phyloP scores from a whole-genome alignment of 2,329 filamentous ascomycete species.

The Gnomoniopsis smithogilvyi region DNA sequence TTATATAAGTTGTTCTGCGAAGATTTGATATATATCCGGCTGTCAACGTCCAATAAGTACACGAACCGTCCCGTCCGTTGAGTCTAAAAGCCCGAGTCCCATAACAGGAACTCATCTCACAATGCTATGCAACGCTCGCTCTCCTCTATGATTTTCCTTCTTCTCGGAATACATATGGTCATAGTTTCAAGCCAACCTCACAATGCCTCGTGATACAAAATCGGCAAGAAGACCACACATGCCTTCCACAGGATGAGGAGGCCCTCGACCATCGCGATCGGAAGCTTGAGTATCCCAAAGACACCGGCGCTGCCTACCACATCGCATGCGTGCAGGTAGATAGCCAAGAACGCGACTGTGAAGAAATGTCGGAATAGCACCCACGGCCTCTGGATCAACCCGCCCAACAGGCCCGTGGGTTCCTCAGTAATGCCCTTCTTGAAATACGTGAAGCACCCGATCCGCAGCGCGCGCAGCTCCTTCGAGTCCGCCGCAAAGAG shows the following conservation, averaged over 20 bases:
- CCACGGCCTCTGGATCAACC: slow-evolving; percentile 72
- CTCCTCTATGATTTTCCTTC: neutral
- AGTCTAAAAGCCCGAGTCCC: neutral
- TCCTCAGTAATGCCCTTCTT: slow-evolving; percentile 70
- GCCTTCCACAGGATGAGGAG: slow-evolving; percentile 76
- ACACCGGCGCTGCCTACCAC: slow-evolving; percentile 42
- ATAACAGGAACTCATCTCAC: neutral
- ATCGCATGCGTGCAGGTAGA: slow-evolving; percentile 59
- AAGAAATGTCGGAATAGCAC: slow-evolving; percentile 93
- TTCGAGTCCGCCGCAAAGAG: slow-evolving; percentile 84
- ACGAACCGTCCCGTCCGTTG: neutral
- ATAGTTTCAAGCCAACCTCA: slow-evolving; percentile 5
- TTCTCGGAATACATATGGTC: too few species aligned
- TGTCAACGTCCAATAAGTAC: neutral
- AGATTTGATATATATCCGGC: neutral
- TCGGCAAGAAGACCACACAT: slow-evolving; percentile 77
- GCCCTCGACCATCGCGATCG: slow-evolving; percentile 62
- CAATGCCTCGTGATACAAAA: slow-evolving; percentile 66
- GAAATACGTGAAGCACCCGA: slow-evolving; percentile 93
- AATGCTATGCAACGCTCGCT: neutral
- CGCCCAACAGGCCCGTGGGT: slow-evolving; percentile 77
- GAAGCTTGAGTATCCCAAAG: slow-evolving; percentile 55
- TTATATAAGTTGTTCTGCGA: neutral
- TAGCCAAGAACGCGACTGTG: slow-evolving; percentile 81
- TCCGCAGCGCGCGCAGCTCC: slow-evolving; percentile 76